phyloP scores from a whole-genome alignment of 495 filamentous ascomycete species.

The Acidiella bohemica region DNA sequence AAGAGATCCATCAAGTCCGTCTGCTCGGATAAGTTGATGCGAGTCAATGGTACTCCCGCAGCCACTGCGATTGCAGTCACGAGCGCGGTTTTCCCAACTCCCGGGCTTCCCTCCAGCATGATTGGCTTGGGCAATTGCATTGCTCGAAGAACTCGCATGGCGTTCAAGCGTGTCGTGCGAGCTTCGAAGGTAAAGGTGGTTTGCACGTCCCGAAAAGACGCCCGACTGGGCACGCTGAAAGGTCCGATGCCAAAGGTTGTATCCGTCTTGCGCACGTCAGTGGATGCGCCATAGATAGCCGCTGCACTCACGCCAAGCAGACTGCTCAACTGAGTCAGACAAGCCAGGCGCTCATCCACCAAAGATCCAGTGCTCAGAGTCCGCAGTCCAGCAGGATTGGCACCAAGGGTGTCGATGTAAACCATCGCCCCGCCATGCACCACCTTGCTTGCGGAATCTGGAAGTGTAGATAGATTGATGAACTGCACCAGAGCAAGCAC shows the following conservation, averaged over 20 bases:
- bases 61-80: conserved; percentile 69
- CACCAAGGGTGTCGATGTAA: conserved; percentile 86
- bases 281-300: conserved; percentile 45
- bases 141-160: conserved; percentile 80
- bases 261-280: conserved; percentile 36
- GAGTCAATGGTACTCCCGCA: conserved; percentile 64
- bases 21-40: conserved; percentile 96
- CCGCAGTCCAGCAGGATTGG: conserved; percentile 77
- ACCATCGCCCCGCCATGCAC: conserved; percentile 88
- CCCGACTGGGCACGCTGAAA: conserved; percentile 49
- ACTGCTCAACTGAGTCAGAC: conserved; percentile 56
- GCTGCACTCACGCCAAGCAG: conserved; percentile 51
- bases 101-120: conserved; percentile 86
- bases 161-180: conserved; percentile 78
- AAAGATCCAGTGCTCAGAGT: conserved; percentile 47
- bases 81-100: conserved; percentile 93
- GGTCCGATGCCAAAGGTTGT: conserved; percentile 49
- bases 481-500: conserved; percentile 90
- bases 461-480: conserved; percentile 48
- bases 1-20: conserved; percentile 96
- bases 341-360: conserved; percentile 49
- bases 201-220: conserved; percentile 34
- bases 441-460: conserved; percentile 44
- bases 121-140: conserved; percentile 81
- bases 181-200: conserved; percentile 66